phyloP scores from a whole-genome alignment of 1,284 basidiomycete species.

The Melampsora abietis-canadensis region DNA sequence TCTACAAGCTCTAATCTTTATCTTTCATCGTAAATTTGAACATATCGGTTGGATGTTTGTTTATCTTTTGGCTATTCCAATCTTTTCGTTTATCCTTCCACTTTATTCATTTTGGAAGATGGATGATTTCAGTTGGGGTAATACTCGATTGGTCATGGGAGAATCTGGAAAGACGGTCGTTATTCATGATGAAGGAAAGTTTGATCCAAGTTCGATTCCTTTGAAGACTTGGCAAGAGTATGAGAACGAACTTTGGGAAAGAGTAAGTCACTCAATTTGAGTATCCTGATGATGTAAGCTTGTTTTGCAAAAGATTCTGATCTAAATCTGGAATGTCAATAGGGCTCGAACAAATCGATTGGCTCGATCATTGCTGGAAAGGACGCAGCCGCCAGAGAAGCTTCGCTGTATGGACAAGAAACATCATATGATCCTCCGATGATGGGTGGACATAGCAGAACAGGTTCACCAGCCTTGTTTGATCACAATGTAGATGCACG shows the following conservation, averaged over 20 bases:
- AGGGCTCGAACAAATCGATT: slow-evolving; percentile 43
- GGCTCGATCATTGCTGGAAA: slow-evolving; percentile 41
- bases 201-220: slow-evolving; percentile 85
- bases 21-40: slow-evolving; percentile 53
- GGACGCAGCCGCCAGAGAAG: slow-evolving; percentile 34
- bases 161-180: slow-evolving; percentile 93
- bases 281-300: neutral
- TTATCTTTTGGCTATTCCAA: slow-evolving; percentile 89
- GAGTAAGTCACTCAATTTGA: slow-evolving; percentile 58
- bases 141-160: slow-evolving; percentile 85
- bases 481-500: slow-evolving; percentile 33
- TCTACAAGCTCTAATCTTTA: slow-evolving; percentile 55
- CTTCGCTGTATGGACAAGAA: slow-evolving; percentile 43
- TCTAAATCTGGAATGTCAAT: neutral
- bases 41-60: slow-evolving; percentile 79
- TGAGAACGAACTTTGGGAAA: slow-evolving; percentile 93
- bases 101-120: slow-evolving; percentile 98
- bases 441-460: slow-evolving; percentile 37
- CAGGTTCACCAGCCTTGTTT: slow-evolving; percentile 36
- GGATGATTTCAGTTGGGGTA: slow-evolving; percentile 72
- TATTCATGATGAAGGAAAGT: slow-evolving; percentile 94
- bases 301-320: too few relatives aligned
- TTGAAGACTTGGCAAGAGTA: slow-evolving; percentile 96
- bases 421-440: slow-evolving; percentile 41
- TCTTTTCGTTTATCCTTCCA: slow-evolving; percentile 87